A percentile compares a stretch with the other conserved stretches of the same genome.
Evolutionary conservation across 1,284 basidiomycete genomes (phyloP).

Genomic region (Cutaneotrichosporon sp.): DNA sequence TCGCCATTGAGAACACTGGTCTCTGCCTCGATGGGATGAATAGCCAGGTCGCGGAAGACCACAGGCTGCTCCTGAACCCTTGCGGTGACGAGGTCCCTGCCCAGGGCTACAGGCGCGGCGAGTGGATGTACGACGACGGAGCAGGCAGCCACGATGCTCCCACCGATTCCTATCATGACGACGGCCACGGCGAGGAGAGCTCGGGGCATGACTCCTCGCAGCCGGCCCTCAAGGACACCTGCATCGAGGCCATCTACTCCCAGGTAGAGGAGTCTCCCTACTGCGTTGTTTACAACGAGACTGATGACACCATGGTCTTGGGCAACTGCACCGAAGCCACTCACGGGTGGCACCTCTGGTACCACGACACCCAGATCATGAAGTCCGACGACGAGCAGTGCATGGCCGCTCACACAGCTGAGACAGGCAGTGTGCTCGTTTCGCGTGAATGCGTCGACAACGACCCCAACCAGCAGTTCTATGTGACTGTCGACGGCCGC

Average conservation of each 20-base stretch:
- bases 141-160: no score
- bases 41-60: background rate
- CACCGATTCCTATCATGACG: no score
- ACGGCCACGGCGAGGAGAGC: no score
- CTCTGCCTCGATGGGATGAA: background rate
- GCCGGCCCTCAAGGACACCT: no score
- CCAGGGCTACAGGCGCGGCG: background rate
- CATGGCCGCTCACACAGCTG: background rate
- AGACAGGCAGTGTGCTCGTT: background rate
- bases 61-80: background rate
- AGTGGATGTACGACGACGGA: no score
- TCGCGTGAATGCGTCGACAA: background rate
- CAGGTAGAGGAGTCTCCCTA: no score
- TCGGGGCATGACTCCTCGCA: no score
- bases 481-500: constrained; percentile 12
- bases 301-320: no score
- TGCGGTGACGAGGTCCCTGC: background rate
- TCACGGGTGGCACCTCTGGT: no score
- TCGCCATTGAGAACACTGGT: background rate
- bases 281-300: no score
- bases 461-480: constrained; percentile 2
- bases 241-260: no score
- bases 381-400: background rate
- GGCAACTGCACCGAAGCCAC: no score
- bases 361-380: background rate